Conservation (phyloP, 225 moss, liverwort and hornwort species). For the Sphagnum contortum region DNA sequence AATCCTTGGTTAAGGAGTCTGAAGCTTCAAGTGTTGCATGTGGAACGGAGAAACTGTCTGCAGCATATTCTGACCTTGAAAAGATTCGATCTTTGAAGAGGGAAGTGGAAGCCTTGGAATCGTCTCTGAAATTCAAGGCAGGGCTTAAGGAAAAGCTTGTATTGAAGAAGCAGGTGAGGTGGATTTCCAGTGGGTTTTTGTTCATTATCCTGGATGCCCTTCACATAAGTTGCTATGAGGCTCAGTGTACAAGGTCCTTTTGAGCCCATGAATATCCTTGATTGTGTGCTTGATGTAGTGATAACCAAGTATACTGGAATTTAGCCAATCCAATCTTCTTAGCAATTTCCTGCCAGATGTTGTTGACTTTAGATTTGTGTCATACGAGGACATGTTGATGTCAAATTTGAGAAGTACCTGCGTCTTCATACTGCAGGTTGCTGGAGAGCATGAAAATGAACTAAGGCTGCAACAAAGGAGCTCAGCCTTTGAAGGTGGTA, state of each 20-base stretch:
- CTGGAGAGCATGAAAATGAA: conserved; percentile 11
- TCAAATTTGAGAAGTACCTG: background rate
- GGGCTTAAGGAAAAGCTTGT: conserved; percentile 33
- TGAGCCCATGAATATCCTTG: no score
- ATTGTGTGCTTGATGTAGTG: no score
- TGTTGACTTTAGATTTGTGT: no score
- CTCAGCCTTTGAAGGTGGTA: conserved; percentile 21
- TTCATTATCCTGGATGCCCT: background rate
- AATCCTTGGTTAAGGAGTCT: conserved; percentile 42
- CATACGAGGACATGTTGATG: background rate
- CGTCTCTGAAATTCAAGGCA: conserved; percentile 46
- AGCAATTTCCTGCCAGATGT: no score
- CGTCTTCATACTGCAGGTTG: conserved; percentile 19
- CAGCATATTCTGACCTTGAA: conserved; percentile 38
- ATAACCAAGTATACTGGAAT: no score
- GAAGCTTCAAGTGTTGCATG: conserved; percentile 29
- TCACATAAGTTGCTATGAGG: no score
- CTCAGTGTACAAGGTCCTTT: no score
- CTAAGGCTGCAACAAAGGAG: conserved; percentile 8
- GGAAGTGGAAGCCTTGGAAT: conserved; percentile 45
- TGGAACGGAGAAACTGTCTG: conserved; percentile 25
- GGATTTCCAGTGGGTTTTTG: background rate
- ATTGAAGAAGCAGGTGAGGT: conserved; percentile 18
- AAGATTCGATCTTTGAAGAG: conserved; percentile 53
- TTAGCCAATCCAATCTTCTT: no score